phyloP scores from a whole-genome alignment of 2,329 filamentous ascomycete genomes.

The Curvularia eragrostidis region DNA sequence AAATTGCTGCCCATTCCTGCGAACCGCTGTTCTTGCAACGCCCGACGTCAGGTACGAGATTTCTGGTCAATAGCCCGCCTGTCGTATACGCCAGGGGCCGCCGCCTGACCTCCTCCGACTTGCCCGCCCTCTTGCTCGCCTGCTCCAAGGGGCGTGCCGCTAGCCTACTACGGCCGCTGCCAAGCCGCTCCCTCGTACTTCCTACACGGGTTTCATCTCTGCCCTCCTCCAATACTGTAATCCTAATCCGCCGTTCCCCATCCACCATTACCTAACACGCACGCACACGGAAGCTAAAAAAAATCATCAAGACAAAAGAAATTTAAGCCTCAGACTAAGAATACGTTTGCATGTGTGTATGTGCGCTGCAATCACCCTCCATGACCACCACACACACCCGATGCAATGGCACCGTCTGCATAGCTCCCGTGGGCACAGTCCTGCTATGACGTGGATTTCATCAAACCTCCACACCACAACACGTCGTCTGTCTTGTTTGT shows the following conservation, averaged over 20 bases:
- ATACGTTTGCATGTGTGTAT: neutral
- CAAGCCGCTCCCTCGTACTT: conserved; percentile 1
- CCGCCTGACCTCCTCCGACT: neutral
- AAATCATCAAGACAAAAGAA: neutral
- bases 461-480: conserved; percentile 7
- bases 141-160: conserved; percentile 3
- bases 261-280: neutral
- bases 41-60: conserved; percentile 19
- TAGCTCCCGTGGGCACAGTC: conserved; percentile 14
- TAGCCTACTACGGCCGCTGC: neutral
- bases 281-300: neutral
- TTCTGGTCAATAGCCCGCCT: conserved; percentile 14
- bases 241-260: neutral
- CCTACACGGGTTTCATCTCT: conserved; percentile 3
- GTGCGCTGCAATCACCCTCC: conserved; percentile 3
- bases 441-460: conserved; percentile 13
- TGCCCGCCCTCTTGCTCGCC: neutral
- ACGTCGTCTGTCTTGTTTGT: neutral
- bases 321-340: neutral
- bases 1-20: conserved; percentile 27
- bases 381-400: neutral
- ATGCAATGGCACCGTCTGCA: conserved; percentile 7
- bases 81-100: conserved; percentile 4
- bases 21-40: conserved; percentile 36
- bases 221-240: neutral